These are phyloP conservation scores for Prillingera fragicola DNA, from an alignment of 1,284 basidiomycete species.

Conservation along the genomic window DNA sequence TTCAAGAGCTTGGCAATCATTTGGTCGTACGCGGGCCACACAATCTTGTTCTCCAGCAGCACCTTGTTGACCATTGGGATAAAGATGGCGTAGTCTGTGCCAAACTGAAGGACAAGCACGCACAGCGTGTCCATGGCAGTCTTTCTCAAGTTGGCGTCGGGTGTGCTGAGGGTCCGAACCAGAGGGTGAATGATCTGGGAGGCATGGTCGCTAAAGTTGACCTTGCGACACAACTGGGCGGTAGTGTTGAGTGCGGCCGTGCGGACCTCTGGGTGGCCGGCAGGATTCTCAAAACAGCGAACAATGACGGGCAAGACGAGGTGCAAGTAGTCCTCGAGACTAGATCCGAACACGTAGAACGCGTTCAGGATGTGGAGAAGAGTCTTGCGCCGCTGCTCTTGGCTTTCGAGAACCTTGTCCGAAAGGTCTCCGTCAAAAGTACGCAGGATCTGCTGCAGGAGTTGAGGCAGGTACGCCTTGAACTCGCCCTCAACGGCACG, in stretches of 20 bases:
- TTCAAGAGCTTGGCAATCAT: slow-evolving; percentile 84
- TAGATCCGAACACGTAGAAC: slow-evolving; percentile 89
- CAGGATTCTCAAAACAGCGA: slow-evolving; percentile 79
- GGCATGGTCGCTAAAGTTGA: slow-evolving; percentile 99
- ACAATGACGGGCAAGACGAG: slow-evolving; percentile 94
- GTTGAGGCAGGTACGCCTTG: slow-evolving; percentile 90
- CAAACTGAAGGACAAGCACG: slow-evolving; percentile 85
- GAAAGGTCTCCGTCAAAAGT: slow-evolving; percentile 78
- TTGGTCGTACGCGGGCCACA: slow-evolving; percentile 81
- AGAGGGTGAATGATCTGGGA: slow-evolving; percentile 96
- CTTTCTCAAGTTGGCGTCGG: slow-evolving; percentile 69
- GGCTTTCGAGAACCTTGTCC: too few relatives aligned
- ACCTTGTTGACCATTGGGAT: slow-evolving; percentile 96
- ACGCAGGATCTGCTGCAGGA: slow-evolving; percentile 81
- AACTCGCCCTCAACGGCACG: slow-evolving; percentile 96
- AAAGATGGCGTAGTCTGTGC: slow-evolving; percentile 95
- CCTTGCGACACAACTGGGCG: slow-evolving; percentile 81
- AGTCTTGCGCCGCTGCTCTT: slow-evolving; percentile 85
- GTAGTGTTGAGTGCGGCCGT: slow-evolving; percentile 88
- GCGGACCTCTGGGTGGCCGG: slow-evolving; percentile 68
- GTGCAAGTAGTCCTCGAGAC: slow-evolving; percentile 96
- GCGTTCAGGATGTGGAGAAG: slow-evolving; percentile 72
- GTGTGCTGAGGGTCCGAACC: slow-evolving; percentile 76
- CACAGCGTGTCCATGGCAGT: slow-evolving; percentile 92
- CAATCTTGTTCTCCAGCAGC: slow-evolving; percentile 69